These are phyloP conservation scores for Croton setiger DNA, from an alignment of 441 rosid genomes.

Conservation along the genomic window DNA sequence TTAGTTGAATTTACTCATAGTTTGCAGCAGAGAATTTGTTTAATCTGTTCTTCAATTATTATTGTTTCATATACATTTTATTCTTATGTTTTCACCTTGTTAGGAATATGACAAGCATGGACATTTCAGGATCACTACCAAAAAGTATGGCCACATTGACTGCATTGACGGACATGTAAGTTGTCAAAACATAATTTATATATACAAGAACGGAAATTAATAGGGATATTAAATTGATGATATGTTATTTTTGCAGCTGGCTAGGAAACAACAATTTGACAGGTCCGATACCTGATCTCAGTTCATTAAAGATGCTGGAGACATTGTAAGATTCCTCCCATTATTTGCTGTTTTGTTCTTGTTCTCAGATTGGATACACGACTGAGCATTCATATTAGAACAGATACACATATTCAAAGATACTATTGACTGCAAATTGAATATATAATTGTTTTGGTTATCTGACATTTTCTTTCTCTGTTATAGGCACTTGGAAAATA, in stretches of 20 bases:
- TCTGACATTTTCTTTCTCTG: conserved; percentile 24
- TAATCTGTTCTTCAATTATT: conserved; percentile 7
- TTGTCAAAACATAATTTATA: conserved; percentile 15
- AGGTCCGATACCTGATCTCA: conserved; percentile 67
- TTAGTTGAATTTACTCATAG: conserved; percentile 40
- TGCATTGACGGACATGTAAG: conserved; percentile 74
- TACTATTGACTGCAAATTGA: conserved; percentile 1
- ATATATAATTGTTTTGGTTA: not conserved
- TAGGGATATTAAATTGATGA: conserved; percentile 19
- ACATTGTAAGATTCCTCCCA: conserved; percentile 47
- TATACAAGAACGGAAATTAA: conserved; percentile 4
- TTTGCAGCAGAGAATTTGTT: conserved; percentile 1
- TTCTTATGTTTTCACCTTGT: conserved; percentile 11
- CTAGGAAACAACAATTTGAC: conserved; percentile 72
- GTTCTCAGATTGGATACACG: conserved; percentile 13
- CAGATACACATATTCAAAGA: not conserved
- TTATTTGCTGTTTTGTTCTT: not conserved
- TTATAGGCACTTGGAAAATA: conserved; percentile 79
- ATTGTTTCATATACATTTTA: conserved; percentile 16
- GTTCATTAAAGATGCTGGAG: conserved; percentile 51
- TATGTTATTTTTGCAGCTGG: conserved; percentile 43
- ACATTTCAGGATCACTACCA: conserved; percentile 64
- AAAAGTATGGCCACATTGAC: conserved; percentile 56
- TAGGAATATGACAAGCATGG: conserved; percentile 75
- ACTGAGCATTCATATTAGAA: not conserved